These are phyloP conservation scores for Linderniella brevidens DNA, from an alignment of 257 asterid genomes.

Conservation along the genomic window DNA sequence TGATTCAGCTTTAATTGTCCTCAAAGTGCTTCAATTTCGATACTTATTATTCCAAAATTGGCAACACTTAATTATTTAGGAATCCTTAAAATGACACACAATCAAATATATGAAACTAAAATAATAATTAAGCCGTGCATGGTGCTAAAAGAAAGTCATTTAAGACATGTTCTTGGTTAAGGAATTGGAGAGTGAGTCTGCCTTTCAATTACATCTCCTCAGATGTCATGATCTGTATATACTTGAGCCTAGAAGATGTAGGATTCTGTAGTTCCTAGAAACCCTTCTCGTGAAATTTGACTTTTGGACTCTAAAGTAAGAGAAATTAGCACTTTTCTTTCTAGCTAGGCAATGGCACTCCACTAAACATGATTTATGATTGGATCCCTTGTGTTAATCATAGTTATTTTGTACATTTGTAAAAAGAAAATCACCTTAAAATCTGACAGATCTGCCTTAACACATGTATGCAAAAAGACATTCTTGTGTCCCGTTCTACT, in stretches of 20 bases:
- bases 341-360: conserved; percentile 18
- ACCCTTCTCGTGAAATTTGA: conserved; percentile 44
- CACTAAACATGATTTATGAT: conserved; percentile 26
- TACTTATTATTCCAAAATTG: too few species aligned
- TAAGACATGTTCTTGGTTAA: conserved; percentile 14
- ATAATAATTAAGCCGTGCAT: too few species aligned
- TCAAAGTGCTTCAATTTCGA: too few species aligned
- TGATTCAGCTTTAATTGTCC: too few species aligned
- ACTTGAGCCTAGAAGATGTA: conserved; percentile 5
- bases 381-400: conserved; percentile 20
- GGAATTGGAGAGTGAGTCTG: not conserved
- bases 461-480: conserved; percentile 17
- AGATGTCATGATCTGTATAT: not conserved
- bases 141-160: too few species aligned
- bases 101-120: too few species aligned
- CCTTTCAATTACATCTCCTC: not conserved
- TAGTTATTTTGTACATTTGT: too few species aligned
- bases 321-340: conserved; percentile 6
- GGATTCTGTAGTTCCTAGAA: conserved; percentile 20
- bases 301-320: conserved; percentile 18
- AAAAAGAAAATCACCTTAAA: conserved; percentile 14
- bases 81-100: too few species aligned
- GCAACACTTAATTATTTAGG: too few species aligned
- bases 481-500: conserved; percentile 25
- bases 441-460: conserved; percentile 15